Evolutionary conservation across 441 rosid species (phyloP).

Genomic region (Pelargonium myrrhifolium): DNA sequence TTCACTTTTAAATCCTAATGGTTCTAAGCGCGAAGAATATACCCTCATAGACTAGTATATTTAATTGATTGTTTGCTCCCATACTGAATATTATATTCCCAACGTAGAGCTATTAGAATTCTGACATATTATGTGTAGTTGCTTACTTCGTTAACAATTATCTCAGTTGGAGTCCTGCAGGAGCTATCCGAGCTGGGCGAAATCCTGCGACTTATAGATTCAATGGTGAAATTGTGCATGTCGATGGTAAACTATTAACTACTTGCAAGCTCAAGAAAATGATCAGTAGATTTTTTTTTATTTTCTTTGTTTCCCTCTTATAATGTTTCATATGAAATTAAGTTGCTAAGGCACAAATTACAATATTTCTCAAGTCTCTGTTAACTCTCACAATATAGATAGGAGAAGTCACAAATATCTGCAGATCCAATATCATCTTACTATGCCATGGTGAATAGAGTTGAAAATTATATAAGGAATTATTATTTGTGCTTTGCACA

Average conservation of each 20-base stretch:
- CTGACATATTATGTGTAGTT: not conserved
- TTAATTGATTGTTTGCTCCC: not conserved
- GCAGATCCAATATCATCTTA: too few relatives aligned
- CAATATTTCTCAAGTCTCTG: too few relatives aligned
- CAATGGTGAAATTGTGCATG: constrained; percentile 43
- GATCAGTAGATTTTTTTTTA: not conserved
- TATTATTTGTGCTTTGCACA: too few relatives aligned
- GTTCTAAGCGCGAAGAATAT: not conserved
- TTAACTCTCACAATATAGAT: too few relatives aligned
- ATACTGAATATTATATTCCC: not conserved
- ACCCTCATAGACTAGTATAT: not conserved
- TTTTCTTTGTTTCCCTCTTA: not conserved
- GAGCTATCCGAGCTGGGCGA: constrained; percentile 67
- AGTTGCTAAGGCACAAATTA: too few relatives aligned
- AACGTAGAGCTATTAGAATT: not conserved
- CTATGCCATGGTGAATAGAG: too few relatives aligned
- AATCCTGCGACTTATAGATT: constrained; percentile 73
- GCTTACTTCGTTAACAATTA: constrained; percentile 15
- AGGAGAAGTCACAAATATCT: too few relatives aligned
- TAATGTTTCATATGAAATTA: too few relatives aligned
- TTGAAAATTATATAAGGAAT: too few relatives aligned
- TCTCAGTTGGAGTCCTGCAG: constrained; percentile 92
- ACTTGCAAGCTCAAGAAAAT: not conserved
- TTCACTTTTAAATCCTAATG: not conserved
- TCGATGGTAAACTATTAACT: constrained; percentile 49